These are phyloP conservation scores for Coemansia reversa DNA, from an alignment of 192 early-diverging fungal genomes.

Conservation along the genomic window DNA sequence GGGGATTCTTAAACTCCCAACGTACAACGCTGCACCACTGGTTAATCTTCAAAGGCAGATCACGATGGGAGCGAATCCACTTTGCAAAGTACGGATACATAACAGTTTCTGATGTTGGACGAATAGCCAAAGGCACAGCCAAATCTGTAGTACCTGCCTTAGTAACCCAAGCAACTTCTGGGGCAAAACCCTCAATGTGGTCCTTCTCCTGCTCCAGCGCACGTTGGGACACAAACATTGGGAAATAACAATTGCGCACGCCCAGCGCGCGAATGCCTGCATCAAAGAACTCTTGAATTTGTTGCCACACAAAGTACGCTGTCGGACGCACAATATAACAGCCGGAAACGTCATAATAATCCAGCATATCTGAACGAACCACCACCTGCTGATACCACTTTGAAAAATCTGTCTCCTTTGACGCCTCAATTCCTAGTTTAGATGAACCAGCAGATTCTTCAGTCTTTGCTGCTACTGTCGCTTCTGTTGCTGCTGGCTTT, in stretches of 20 bases:
- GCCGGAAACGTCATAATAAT: conserved; percentile 97
- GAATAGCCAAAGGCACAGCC: conserved; percentile 95
- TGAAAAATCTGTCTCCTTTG: conserved; percentile 90
- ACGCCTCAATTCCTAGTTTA: conserved; percentile 82
- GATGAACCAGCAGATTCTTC: conserved; percentile 58
- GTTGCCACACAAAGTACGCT: conserved; percentile 95
- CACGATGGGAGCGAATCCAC: conserved; percentile 97
- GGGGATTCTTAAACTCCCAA: conserved; percentile 99
- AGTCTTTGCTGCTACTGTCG: conserved; percentile 48
- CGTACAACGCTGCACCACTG: conserved; percentile 99
- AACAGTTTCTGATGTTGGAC: conserved; percentile 98
- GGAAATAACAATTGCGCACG: conserved; percentile 98
- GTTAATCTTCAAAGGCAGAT: conserved; percentile 94
- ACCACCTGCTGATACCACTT: conserved; percentile 92
- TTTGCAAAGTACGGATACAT: conserved; percentile 99
- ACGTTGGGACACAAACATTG: conserved; percentile 94
- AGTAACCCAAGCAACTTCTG: conserved; percentile 99
- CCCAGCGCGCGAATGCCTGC: conserved; percentile 85
- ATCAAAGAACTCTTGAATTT: conserved; percentile 94
- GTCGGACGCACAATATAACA: conserved; percentile 98
- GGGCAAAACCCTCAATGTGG: conserved; percentile 98
- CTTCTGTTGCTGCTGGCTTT: conserved; percentile 56
- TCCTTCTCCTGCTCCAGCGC: conserved; percentile 96
- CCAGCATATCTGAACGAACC: conserved; percentile 92
- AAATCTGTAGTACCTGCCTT: conserved; percentile 89